phyloP scores from a whole-genome alignment of 108 stramenopile species.

The Discostella stelligeroides region DNA sequence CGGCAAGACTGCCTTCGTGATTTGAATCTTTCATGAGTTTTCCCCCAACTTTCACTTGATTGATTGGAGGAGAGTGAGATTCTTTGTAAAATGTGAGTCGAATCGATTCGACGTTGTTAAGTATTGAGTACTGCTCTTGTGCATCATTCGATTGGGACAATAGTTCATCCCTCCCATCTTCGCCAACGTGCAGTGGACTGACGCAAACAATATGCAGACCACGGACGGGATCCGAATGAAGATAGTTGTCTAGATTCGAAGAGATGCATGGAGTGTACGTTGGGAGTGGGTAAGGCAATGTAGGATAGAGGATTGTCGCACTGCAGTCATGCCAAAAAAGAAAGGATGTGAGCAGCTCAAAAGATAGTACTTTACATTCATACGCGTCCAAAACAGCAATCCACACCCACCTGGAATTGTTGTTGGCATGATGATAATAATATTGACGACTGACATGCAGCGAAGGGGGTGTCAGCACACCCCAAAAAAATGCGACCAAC shows the following conservation, averaged over 20 bases:
- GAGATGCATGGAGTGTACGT: slow-evolving; percentile 42
- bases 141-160: slow-evolving; percentile 2
- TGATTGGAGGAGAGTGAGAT: slow-evolving; percentile 11
- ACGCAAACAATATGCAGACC: slow-evolving; percentile 64
- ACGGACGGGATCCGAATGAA: slow-evolving; percentile 50
- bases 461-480: slow-evolving; percentile 44
- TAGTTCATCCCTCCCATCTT: slow-evolving; percentile 17
- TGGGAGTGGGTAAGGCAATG: slow-evolving; percentile 18
- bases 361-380: too few species aligned
- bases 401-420: slow-evolving; percentile 10
- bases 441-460: slow-evolving; percentile 12
- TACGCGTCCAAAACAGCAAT: too few species aligned
- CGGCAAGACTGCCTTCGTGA: not conserved
- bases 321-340: not conserved
- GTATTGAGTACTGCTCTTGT: slow-evolving; percentile 6
- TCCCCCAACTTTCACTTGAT: slow-evolving; percentile 17
- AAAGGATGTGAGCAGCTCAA: not conserved
- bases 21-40: not conserved
- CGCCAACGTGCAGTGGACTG: slow-evolving; percentile 22
- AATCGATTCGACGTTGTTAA: slow-evolving; percentile 27
- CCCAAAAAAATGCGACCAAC: slow-evolving; percentile 36
- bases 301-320: not conserved
- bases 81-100: slow-evolving; percentile 42
- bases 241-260: slow-evolving; percentile 48
- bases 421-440: too few species aligned